Conservation (phyloP, 1,139 yeast species). For the Diutina ranongensis region DNA sequence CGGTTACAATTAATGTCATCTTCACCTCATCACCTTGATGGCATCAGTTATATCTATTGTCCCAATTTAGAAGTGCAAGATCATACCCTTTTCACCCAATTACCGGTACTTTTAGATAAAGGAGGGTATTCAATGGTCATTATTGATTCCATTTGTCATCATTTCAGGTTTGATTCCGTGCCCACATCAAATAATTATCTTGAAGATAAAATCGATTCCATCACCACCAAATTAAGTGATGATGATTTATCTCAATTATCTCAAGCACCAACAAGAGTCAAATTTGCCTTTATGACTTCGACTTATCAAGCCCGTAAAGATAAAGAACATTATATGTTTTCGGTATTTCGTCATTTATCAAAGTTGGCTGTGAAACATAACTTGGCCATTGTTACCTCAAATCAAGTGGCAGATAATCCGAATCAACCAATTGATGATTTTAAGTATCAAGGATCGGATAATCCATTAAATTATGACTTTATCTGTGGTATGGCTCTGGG, state of each 20-base stretch:
- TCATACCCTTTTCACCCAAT: neutral
- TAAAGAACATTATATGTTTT: neutral
- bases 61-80: slow-evolving; percentile 1
- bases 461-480: slow-evolving; percentile 3
- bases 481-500: slow-evolving; percentile 1
- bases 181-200: neutral
- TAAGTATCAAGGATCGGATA: neutral
- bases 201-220: neutral
- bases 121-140: neutral
- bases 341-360: neutral
- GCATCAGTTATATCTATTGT: neutral
- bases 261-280: neutral
- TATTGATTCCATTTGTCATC: slow-evolving; percentile 2
- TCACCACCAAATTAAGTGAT: neutral
- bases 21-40: neutral
- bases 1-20: neutral
- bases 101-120: neutral
- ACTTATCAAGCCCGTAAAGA: neutral
- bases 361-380: neutral
- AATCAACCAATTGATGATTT: neutral
- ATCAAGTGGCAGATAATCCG: slow-evolving; percentile 2
- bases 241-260: no score
- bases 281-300: neutral
- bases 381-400: neutral
- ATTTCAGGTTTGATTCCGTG: neutral